phyloP scores from a whole-genome alignment of 352 stramenopile genomes.

The Phytophthora crassamura region DNA sequence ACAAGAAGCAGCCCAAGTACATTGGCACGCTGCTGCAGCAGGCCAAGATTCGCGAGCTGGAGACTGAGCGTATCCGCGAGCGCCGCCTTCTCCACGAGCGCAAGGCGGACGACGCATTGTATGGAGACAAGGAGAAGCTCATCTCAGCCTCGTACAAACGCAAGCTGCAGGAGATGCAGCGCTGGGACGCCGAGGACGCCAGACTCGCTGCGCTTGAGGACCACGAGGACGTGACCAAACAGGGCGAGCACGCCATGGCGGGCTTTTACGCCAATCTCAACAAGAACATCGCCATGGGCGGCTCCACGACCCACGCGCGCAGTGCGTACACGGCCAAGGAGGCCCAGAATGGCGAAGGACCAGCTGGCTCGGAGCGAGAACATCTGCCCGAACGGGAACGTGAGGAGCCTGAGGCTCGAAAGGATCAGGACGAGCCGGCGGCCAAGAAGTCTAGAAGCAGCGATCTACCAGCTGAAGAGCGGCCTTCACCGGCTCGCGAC shows the following conservation, averaged over 20 bases:
- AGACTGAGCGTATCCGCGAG: constrained; percentile 91
- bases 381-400: neutral
- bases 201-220: constrained; percentile 71
- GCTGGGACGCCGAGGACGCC: constrained; percentile 87
- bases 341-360: constrained; percentile 12
- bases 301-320: constrained; percentile 63
- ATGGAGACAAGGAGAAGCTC: constrained; percentile 91
- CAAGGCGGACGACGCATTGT: constrained; percentile 80
- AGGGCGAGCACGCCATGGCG: constrained; percentile 75
- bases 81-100: constrained; percentile 86
- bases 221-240: constrained; percentile 79
- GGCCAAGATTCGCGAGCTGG: constrained; percentile 90
- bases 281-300: constrained; percentile 94
- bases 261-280: constrained; percentile 93
- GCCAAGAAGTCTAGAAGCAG: constrained; percentile 25
- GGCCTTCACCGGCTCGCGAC: constrained; percentile 16
- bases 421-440: constrained; percentile 12
- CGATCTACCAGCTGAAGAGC: constrained; percentile 15
- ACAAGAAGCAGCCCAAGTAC: constrained; percentile 89
- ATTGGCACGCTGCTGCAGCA: constrained; percentile 91
- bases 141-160: constrained; percentile 92
- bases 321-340: constrained; percentile 85
- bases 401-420: constrained; percentile 14
- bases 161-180: constrained; percentile 90
- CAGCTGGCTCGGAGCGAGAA: constrained; percentile 8